phyloP scores from a whole-genome alignment of 768 basidiomycete genomes.

The Roridomyces roridus region DNA sequence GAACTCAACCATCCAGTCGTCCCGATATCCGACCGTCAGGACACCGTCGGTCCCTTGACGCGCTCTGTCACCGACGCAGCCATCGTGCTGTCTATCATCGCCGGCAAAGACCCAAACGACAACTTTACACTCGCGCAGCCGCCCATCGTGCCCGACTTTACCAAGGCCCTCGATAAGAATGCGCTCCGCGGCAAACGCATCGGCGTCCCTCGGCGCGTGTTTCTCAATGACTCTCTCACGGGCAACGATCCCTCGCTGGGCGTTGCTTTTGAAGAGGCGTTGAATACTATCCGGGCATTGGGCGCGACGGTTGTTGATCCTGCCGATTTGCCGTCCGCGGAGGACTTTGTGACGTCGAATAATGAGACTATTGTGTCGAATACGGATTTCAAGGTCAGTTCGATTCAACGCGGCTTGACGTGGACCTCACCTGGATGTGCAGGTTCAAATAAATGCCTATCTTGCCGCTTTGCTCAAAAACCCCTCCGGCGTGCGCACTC shows the following conservation, averaged over 20 bases:
- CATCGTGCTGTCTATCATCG: slow-evolving; percentile 60
- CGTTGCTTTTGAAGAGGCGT: slow-evolving; percentile 46
- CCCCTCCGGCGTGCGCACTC: slow-evolving; percentile 58
- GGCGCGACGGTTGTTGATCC: slow-evolving; percentile 67
- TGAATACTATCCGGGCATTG: slow-evolving; percentile 42
- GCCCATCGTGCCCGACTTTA: slow-evolving; percentile 57
- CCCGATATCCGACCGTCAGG: slow-evolving; percentile 63
- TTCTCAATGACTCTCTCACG: slow-evolving; percentile 38
- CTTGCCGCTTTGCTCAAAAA: slow-evolving; percentile 47
- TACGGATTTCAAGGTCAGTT: slow-evolving; percentile 71
- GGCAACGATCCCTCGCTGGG: slow-evolving; percentile 42
- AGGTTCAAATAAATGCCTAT: too few relatives aligned
- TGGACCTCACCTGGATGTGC: too few relatives aligned
- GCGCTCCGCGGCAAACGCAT: slow-evolving; percentile 59
- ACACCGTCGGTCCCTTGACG: slow-evolving; percentile 63
- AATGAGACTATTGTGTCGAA: slow-evolving; percentile 63
- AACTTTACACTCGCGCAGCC: slow-evolving; percentile 63
- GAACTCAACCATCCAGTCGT: too few relatives aligned
- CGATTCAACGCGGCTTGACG: too few relatives aligned
- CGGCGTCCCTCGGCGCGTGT: slow-evolving; percentile 55
- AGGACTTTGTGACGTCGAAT: slow-evolving; percentile 51
- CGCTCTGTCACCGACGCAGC: slow-evolving; percentile 62
- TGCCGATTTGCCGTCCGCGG: slow-evolving; percentile 62
- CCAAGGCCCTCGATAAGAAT: slow-evolving; percentile 52
- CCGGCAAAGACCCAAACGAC: slow-evolving; percentile 60